Evolutionary conservation across 129 eudicot species (phyloP).

Genomic region (Logfia minima): DNA sequence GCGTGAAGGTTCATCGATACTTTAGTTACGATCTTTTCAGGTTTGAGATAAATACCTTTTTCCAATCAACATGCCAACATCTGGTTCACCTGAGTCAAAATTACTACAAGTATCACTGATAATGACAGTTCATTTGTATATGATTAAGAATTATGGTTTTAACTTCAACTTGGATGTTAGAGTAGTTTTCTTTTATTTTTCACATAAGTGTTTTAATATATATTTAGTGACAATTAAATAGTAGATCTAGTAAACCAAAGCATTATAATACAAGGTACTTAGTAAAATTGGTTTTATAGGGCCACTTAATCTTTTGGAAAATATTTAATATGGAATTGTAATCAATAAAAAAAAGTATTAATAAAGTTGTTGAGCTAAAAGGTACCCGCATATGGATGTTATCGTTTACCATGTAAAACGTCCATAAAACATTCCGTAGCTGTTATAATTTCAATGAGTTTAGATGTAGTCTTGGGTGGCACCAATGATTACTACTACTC

Average conservation of each 20-base stretch:
- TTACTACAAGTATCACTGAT: neutral
- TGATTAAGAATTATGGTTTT: neutral
- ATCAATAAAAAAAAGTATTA: neutral
- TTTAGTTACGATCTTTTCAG: no score
- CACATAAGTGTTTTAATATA: no score
- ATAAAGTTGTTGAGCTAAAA: neutral
- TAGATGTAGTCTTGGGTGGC: constrained; percentile 13
- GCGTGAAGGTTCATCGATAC: no score
- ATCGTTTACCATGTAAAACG: neutral
- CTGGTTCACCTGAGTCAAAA: neutral
- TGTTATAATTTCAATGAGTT: no score
- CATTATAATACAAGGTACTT: no score
- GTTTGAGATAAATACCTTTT: no score
- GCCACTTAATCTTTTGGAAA: neutral
- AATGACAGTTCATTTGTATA: neutral
- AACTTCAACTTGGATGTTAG: neutral
- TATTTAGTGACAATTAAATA: no score
- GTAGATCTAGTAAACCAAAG: no score
- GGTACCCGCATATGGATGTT: neutral
- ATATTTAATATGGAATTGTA: no score
- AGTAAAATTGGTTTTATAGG: no score
- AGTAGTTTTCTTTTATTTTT: neutral
- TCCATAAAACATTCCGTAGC: no score
- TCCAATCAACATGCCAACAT: neutral
- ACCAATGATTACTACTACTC: constrained; percentile 26